Evolutionary conservation across 495 filamentous ascomycete species (phyloP).

Genomic region (Podospora pseudoanserina): DNA sequence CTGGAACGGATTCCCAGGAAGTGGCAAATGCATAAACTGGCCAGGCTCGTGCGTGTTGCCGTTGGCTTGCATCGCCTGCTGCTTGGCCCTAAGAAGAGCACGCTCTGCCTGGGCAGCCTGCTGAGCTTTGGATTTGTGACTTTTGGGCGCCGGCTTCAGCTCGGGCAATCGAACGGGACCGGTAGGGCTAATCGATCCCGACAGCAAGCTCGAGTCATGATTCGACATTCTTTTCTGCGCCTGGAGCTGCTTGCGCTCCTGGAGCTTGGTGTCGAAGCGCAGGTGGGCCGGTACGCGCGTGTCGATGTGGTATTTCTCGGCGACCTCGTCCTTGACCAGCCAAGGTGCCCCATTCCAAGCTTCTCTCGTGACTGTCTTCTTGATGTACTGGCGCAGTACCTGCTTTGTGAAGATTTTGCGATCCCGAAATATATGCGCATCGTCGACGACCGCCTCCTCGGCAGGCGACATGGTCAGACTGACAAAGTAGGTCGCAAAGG

Average conservation of each 20-base stretch:
- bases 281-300: conserved; percentile 79
- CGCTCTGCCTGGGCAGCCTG: conserved; percentile 30
- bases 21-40: conserved; percentile 33
- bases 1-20: conserved; percentile 42
- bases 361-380: conserved; percentile 86
- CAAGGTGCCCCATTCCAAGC: conserved; percentile 93
- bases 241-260: conserved; percentile 66
- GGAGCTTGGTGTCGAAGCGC: conserved; percentile 71
- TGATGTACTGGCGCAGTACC: conserved; percentile 88
- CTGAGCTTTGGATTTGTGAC: conserved; percentile 61
- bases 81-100: conserved; percentile 37
- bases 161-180: conserved; percentile 59
- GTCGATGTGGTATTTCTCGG: conserved; percentile 77
- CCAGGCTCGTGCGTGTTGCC: conserved; percentile 37
- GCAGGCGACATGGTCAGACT: conserved; percentile 63
- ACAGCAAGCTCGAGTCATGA: conserved; percentile 32
- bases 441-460: conserved; percentile 74
- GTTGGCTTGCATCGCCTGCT: conserved; percentile 44
- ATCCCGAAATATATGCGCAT: conserved; percentile 79
- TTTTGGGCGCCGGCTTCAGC: conserved; percentile 66
- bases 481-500: conserved; percentile 79
- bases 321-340: conserved; percentile 85
- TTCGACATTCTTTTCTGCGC: conserved; percentile 64
- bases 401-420: conserved; percentile 94
- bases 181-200: conserved; percentile 38